Conservation (phyloP, 257 asterid species). For the Henckelia pumila region DNA sequence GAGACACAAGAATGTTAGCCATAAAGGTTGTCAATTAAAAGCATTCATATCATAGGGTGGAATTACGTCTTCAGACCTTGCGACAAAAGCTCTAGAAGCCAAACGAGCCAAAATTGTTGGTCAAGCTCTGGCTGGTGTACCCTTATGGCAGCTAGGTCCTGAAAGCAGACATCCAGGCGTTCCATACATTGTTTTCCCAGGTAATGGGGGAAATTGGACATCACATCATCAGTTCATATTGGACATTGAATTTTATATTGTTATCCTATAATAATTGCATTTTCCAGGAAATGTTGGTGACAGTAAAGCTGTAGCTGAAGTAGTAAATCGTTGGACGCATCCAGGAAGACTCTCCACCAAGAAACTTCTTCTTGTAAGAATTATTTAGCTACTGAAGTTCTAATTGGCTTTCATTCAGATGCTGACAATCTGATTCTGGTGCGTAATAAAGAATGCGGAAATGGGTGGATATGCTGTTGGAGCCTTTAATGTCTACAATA, state of each 20-base stretch:
- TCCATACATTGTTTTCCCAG: slow-evolving; percentile 96
- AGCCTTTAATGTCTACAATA: slow-evolving; percentile 86
- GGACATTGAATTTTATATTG: slow-evolving; percentile 12
- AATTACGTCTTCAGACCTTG: slow-evolving; percentile 95
- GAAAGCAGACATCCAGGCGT: slow-evolving; percentile 96
- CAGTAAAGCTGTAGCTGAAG: slow-evolving; percentile 80
- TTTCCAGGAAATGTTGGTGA: slow-evolving; percentile 94
- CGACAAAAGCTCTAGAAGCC: slow-evolving; percentile 91
- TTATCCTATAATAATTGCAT: slow-evolving; percentile 22
- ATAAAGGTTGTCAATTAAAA: slow-evolving; percentile 5
- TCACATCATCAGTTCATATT: slow-evolving; percentile 4
- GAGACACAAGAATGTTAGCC: slow-evolving; percentile 9
- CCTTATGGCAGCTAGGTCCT: slow-evolving; percentile 93
- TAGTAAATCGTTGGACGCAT: slow-evolving; percentile 72
- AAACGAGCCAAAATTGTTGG: slow-evolving; percentile 88
- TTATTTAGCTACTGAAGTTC: slow-evolving; percentile 20
- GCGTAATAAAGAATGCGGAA: slow-evolving; percentile 67
- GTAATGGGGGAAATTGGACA: slow-evolving; percentile 35
- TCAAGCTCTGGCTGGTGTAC: slow-evolving; percentile 95
- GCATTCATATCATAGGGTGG: slow-evolving; percentile 67
- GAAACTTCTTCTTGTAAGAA: slow-evolving; percentile 77
- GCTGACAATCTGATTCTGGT: slow-evolving; percentile 29
- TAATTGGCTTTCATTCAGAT: slow-evolving; percentile 15
- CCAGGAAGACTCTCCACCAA: slow-evolving; percentile 72
- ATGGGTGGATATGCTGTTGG: slow-evolving; percentile 89